phyloP scores from a whole-genome alignment of 78 protist genomes.

The Planoprotostelium fungivorum region DNA sequence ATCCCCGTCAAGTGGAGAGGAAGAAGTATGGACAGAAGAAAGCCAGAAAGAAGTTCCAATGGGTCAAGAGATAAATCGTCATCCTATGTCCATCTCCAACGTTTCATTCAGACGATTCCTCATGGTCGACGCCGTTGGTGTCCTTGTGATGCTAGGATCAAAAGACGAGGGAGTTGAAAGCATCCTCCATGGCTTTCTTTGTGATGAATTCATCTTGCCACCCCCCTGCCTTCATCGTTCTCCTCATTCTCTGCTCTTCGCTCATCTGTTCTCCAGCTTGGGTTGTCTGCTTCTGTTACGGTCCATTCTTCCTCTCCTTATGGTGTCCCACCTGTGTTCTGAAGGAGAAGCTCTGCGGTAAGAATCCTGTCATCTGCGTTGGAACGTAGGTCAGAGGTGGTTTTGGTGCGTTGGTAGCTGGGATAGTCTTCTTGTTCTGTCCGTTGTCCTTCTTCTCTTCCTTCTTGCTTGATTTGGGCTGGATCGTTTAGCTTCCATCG shows the following conservation, averaged over 20 bases:
- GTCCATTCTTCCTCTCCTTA: background rate
- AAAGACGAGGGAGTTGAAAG: no score
- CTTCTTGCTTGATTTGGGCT: background rate
- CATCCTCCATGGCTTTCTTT: background rate
- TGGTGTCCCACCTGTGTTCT: background rate
- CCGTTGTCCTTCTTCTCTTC: background rate
- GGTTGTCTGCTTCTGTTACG: background rate
- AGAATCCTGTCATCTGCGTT: background rate
- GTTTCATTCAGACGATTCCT: no score
- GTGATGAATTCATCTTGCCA: background rate
- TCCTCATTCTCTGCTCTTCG: background rate
- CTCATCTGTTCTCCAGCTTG: background rate
- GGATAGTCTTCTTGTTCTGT: background rate
- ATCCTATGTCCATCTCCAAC: no score
- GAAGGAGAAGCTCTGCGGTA: background rate
- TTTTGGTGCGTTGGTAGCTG: background rate
- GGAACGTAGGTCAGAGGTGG: background rate
- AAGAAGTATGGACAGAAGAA: slow-evolving; percentile 69
- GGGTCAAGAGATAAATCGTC: slow-evolving; percentile 71
- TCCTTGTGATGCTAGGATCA: no score
- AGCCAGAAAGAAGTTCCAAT: slow-evolving; percentile 66
- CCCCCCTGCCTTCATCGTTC: background rate
- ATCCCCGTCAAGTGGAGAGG: slow-evolving; percentile 61
- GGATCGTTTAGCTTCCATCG: background rate
- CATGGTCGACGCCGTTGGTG: no score